A percentile compares a stretch with the other conserved stretches of the same genome.
Conservation (phyloP, 805 yeast genomes). For the Ascoidea rubescens region DNA sequence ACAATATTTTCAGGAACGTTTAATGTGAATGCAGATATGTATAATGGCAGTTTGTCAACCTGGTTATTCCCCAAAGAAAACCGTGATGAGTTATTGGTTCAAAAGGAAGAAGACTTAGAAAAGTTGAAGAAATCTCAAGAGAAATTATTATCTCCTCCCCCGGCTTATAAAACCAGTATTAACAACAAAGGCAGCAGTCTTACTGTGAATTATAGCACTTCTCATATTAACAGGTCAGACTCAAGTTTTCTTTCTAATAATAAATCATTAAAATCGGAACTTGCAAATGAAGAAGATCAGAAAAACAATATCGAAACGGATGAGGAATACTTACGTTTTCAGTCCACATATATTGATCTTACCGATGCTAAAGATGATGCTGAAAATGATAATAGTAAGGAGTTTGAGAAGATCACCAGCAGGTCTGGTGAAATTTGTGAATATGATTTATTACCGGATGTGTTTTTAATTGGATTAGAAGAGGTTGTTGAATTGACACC, state of each 20-base stretch:
- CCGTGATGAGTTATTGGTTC: not conserved
- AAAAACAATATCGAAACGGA: not conserved
- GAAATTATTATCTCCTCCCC: no score
- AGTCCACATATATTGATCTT: not conserved
- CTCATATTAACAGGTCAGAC: not conserved
- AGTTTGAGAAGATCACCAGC: not conserved
- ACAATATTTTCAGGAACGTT: slow-evolving; percentile 72
- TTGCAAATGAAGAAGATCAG: not conserved
- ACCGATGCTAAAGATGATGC: not conserved
- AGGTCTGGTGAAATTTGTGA: slow-evolving; percentile 3
- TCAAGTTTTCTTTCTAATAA: not conserved
- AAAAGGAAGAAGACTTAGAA: not conserved
- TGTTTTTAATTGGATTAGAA: slow-evolving; percentile 75
- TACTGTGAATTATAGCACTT: not conserved
- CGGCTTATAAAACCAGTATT: no score
- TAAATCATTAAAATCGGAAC: not conserved
- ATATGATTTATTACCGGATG: slow-evolving; percentile 36
- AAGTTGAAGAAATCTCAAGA: not conserved
- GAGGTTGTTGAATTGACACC: slow-evolving; percentile 79
- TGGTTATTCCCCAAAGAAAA: slow-evolving; percentile 65
- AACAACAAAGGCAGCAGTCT: not conserved
- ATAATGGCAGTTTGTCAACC: slow-evolving; percentile 41
- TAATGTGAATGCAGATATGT: slow-evolving; percentile 64
- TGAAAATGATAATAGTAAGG: no score
- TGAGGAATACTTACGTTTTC: no score